Evolutionary conservation across 371 early-diverging fungal species (phyloP), one percentile per base, ranked within the genome.

Genomic region (Blakeslea trispora): DNA sequence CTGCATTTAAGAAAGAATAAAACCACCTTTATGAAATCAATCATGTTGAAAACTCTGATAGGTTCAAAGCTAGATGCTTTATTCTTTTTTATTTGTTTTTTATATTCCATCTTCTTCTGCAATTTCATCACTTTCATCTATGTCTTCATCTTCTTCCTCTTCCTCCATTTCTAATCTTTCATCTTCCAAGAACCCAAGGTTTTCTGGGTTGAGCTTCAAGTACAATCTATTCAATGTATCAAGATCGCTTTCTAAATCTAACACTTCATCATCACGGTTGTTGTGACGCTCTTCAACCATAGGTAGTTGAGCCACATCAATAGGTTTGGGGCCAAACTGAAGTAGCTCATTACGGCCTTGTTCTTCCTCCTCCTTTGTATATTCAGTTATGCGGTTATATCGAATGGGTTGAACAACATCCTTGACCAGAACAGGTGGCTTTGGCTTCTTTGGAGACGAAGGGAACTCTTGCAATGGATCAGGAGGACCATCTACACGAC

Each of bases 261-360:
- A 19, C 51, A 58, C 43, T 48, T 69, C 71, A 61, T 76, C 71
- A 43, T 76, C 73, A 34, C 55, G 53, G 15, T 60, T 56, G 8
- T 49, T 46, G 18, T 52, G 58, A 9, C 62, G 51, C 17, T 69
- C 68, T n/a, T 68, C 64, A 9, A 61, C 59, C 5, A 57, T 49
- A 3, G 66, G 63, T 50, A 76, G 51, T 21, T 51, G 47, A 17
- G 77, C 73, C 3, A 76, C 77, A 57, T 76, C 69, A 11, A 76
- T 64, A 3, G 77, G 67, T 40, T 66, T 62, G 10, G 77, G 77
- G 2, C 58, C 54, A 18, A 60, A 63, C n/a, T 59, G 59, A 17
- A 69, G 55, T 43, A 45, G 31, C 11, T 63, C 57, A 1, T 37
- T 40, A 7, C 50, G 42, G 7, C 40, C 56, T 11, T 54, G 31